Evolutionary conservation across 2,329 filamentous ascomycete species (phyloP).

Genomic region (Ustulina deusta): DNA sequence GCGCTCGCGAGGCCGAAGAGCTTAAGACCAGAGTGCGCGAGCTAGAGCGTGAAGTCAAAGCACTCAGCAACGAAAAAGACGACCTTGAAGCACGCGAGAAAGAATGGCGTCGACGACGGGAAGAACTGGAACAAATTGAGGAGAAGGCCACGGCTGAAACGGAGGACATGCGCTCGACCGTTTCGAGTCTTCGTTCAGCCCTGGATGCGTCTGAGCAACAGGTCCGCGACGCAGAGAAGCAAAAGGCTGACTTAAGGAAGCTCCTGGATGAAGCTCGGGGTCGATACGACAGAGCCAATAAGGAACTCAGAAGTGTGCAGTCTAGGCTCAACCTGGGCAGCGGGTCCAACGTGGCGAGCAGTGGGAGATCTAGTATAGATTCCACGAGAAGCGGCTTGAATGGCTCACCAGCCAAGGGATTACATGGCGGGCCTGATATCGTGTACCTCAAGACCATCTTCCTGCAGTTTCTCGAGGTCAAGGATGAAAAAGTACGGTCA

Average conservation of each 20-base stretch:
- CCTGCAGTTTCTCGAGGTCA: constrained; percentile 84
- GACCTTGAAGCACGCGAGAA: constrained; percentile 79
- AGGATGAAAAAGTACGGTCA: constrained; percentile 79
- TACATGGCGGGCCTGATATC: constrained; percentile 56
- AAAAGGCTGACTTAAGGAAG: constrained; percentile 79
- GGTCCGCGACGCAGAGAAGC: constrained; percentile 83
- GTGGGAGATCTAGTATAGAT: constrained; percentile 59
- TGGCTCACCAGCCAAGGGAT: constrained; percentile 41
- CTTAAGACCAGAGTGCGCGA: constrained; percentile 82
- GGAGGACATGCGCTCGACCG: constrained; percentile 79
- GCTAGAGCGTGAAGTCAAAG: constrained; percentile 80
- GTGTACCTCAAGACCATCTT: constrained; percentile 85
- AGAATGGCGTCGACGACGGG: constrained; percentile 78
- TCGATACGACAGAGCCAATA: constrained; percentile 83
- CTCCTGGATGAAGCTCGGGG: constrained; percentile 82
- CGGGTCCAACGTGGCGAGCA: constrained; percentile 51
- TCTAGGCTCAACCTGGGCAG: constrained; percentile 55
- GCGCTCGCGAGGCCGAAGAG: constrained; percentile 87
- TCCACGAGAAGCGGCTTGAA: constrained; percentile 60
- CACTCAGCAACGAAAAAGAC: constrained; percentile 78
- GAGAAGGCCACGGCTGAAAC: constrained; percentile 78
- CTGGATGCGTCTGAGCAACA: constrained; percentile 90
- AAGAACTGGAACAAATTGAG: constrained; percentile 79
- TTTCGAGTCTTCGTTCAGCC: constrained; percentile 80
- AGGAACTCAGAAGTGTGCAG: constrained; percentile 69